Percentiles rank a stretch among this genome's conserved stretches.
Conservation (phyloP, 192 early-diverging fungal species). For the Pilobolus umbonatus region DNA sequence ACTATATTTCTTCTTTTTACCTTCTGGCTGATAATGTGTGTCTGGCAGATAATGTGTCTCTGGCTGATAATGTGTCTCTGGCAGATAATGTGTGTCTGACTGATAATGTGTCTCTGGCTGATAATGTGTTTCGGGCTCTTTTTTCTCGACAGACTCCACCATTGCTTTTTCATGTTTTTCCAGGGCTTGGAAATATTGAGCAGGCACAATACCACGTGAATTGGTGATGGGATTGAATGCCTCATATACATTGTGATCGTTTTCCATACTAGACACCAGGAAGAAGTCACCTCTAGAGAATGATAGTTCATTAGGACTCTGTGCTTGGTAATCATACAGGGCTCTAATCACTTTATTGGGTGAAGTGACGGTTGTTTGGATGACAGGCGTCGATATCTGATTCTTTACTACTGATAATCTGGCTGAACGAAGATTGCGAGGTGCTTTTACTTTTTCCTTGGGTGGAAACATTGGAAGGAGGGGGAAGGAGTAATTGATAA, state of each 20-base stretch:
- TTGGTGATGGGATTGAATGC: slow-evolving; percentile 70
- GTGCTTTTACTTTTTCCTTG: slow-evolving; percentile 26
- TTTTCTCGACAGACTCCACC: slow-evolving; percentile 10
- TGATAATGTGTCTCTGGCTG: neutral
- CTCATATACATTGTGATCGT: slow-evolving; percentile 70
- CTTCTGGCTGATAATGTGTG: too few relatives aligned
- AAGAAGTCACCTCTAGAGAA: slow-evolving; percentile 76
- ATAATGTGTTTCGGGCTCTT: neutral
- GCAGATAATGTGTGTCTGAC: too few relatives aligned
- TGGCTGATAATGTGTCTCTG: too few relatives aligned
- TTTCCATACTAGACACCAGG: slow-evolving; percentile 50
- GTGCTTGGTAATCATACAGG: slow-evolving; percentile 59
- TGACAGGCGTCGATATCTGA: slow-evolving; percentile 32
- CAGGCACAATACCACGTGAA: slow-evolving; percentile 66
- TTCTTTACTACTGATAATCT: slow-evolving; percentile 25
- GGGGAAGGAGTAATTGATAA: neutral
- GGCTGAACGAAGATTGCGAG: slow-evolving; percentile 20
- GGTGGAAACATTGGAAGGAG: slow-evolving; percentile 4
- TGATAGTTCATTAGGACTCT: slow-evolving; percentile 58
- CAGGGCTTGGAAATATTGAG: slow-evolving; percentile 67
- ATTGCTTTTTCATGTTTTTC: slow-evolving; percentile 39
- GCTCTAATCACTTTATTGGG: slow-evolving; percentile 77
- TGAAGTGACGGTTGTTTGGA: slow-evolving; percentile 14
- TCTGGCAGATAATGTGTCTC: too few relatives aligned
- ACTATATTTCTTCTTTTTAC: too few relatives aligned